These are phyloP conservation scores for Moricandia arvensis DNA, from an alignment of 345 rosid species.

Conservation along the genomic window DNA sequence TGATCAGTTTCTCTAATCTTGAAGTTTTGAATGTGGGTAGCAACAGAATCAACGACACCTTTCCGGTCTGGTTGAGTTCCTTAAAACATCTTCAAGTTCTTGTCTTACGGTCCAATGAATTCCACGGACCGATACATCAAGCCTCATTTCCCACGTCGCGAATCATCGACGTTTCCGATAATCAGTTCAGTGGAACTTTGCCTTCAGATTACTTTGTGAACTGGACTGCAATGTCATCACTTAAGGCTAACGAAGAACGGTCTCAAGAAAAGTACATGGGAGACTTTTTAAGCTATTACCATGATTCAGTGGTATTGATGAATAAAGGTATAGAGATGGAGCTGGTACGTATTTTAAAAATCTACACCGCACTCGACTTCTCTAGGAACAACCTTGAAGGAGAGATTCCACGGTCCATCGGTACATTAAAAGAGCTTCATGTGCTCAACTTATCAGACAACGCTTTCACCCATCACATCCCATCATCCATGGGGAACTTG, in stretches of 20 bases:
- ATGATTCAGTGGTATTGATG: neutral
- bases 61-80: conserved; percentile 42
- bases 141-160: conserved; percentile 6
- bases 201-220: neutral
- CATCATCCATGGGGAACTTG: conserved; percentile 24
- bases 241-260: neutral
- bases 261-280: neutral
- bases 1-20: neutral
- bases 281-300: neutral
- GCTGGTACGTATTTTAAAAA: neutral
- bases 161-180: conserved; percentile 4
- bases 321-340: neutral
- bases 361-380: neutral
- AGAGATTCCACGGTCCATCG: neutral
- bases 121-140: conserved; percentile 9
- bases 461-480: conserved; percentile 17
- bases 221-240: neutral
- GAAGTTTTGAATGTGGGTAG: conserved; percentile 23
- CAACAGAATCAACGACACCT: conserved; percentile 26
- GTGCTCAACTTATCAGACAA: conserved; percentile 14
- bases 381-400: neutral
- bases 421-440: neutral
- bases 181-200: neutral
- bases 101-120: conserved; percentile 43
- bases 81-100: conserved; percentile 40